Percentiles rank a stretch among this genome's conserved stretches.
These are phyloP conservation scores for Punctularia strigosozonata DNA, from an alignment of 768 basidiomycete genomes.

Conservation along the genomic window DNA sequence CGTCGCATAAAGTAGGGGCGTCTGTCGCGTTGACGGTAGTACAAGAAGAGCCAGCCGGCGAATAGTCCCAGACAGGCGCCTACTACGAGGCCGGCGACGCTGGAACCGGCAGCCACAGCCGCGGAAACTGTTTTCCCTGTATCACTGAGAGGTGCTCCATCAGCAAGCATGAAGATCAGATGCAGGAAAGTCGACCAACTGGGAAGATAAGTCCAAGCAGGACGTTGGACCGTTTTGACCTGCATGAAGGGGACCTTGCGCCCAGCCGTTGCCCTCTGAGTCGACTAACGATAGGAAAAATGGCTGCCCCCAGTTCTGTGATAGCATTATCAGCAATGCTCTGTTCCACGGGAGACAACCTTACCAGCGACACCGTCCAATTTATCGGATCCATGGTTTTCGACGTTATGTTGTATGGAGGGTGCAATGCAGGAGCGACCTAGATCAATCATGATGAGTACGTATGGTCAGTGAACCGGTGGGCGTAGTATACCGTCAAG, in stretches of 20 bases:
- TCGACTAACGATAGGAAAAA: constrained; percentile 49
- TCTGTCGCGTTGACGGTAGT: neutral
- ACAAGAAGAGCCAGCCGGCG: neutral
- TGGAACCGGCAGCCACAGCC: constrained; percentile 14
- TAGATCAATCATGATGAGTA: constrained; percentile 11
- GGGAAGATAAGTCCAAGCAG: constrained; percentile 30
- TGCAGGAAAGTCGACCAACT: no score
- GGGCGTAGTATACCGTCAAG: constrained; percentile 30
- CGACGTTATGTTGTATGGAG: constrained; percentile 46
- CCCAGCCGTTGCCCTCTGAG: constrained; percentile 37
- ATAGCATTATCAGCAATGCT: constrained; percentile 4
- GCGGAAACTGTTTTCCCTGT: no score
- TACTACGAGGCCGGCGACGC: constrained; percentile 11
- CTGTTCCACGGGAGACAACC: neutral
- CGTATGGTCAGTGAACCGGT: neutral
- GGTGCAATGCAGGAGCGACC: constrained; percentile 50
- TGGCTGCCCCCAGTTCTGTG: constrained; percentile 36
- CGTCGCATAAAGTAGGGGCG: no score
- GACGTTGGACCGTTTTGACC: constrained; percentile 28
- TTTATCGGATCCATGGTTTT: constrained; percentile 30
- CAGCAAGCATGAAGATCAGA: no score
- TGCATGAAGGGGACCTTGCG: constrained; percentile 46
- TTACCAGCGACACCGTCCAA: constrained; percentile 40
- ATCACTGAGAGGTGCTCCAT: no score
- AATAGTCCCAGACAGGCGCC: constrained; percentile 12